Conservation (phyloP, 2,329 filamentous ascomycete species). For the Exophiala calicioides region DNA sequence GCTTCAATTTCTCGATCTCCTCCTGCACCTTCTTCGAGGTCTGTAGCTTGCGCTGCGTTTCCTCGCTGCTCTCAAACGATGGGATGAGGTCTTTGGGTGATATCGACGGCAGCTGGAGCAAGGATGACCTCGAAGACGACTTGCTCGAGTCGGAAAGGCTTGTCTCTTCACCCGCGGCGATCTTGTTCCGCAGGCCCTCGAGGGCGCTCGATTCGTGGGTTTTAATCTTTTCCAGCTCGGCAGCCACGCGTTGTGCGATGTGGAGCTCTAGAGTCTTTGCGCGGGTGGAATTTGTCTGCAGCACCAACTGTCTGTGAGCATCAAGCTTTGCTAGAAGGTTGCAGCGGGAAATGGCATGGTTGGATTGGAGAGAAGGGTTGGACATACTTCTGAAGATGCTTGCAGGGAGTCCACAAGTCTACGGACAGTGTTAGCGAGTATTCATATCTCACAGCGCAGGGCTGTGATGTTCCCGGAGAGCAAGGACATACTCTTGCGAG, state of each 20-base stretch:
- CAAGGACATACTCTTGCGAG: constrained; percentile 36
- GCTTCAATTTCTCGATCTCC: constrained; percentile 57
- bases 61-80: constrained; percentile 17
- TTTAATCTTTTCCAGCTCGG: constrained; percentile 79
- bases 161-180: constrained; percentile 32
- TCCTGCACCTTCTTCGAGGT: constrained; percentile 51
- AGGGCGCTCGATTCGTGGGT: constrained; percentile 70
- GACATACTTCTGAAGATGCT: constrained; percentile 76
- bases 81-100: constrained; percentile 43
- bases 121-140: constrained; percentile 19
- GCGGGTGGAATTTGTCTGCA: constrained; percentile 83
- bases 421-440: constrained; percentile 8
- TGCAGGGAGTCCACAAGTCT: constrained; percentile 76
- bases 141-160: constrained; percentile 24
- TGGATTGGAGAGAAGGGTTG: neutral
- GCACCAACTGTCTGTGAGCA: constrained; percentile 10
- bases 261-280: constrained; percentile 80
- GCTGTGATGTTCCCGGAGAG: neutral
- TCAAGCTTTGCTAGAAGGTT: neutral
- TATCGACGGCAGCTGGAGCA: constrained; percentile 42
- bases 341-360: neutral
- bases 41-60: constrained; percentile 24
- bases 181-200: constrained; percentile 65
- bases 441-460: constrained; percentile 45
- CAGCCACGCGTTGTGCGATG: constrained; percentile 81